Evolutionary conservation across 2,329 filamentous ascomycete species (phyloP), one percentile per base, ranked within the genome.

Genomic region (Calonectria honghensis): DNA sequence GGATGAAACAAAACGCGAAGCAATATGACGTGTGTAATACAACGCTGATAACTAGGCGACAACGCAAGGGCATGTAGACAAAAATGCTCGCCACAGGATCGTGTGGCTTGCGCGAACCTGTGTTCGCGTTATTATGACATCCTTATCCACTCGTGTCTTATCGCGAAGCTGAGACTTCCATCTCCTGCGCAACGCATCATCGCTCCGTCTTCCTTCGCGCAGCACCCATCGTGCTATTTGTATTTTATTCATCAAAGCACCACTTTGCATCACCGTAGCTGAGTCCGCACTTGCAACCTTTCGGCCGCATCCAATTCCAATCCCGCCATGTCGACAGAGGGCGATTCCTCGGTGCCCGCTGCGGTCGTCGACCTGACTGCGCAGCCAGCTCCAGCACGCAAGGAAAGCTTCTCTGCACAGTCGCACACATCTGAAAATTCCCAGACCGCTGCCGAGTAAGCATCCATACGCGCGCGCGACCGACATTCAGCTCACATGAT

Each of bases 401-500:
- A 87, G 77, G 88, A 90, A 74, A 93, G 91, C 86, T 89, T 91
- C 79, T 93, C 91, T 45, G 89, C 90, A 75, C 85, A 87, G 39
- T 91, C 91, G 68, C 84, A 85, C 66, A 84, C 82, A n/a, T 92
- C 91, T 0, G 88, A 92, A 63, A 87, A 90, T 70, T 95, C 93
- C 1, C 93, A 95, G 79, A 95, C 94, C 20, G 94, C 94, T 39
- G 92, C 91, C 74, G 93, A 95, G 91, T 94, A 87, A 73, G 85
- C 75, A n/a, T 11, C 1, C 0, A 24, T 6, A 18, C 24, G 20
- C 16, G 20, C 27, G 3, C 35, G 10, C 4, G 13, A 45, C 45
- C 50, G 32, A 24, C 10, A 27, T 63, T 7, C 61, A 78, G 24
- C 76, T 37, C 11, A n/a, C 68, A 9, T 13, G 14, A 29, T 6